Percentiles rank a stretch among this genome's conserved stretches.
Conservation (phyloP, 768 basidiomycete species). For the Trametes punicea region DNA sequence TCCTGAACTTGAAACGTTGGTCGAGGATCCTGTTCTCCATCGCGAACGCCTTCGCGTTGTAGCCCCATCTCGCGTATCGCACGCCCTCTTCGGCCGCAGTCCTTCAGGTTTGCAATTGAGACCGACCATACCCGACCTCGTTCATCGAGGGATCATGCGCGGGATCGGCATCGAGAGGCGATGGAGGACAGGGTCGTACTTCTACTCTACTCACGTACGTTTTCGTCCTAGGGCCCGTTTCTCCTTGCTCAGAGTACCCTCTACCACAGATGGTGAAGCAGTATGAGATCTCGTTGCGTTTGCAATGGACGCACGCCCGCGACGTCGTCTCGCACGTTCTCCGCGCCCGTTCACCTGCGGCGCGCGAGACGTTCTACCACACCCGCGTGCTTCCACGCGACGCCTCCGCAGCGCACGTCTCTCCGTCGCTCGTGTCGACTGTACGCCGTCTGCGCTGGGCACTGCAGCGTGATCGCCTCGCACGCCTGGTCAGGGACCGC, state of each 20-base stretch:
- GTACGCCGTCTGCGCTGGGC: conserved; percentile 72
- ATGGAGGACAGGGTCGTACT: conserved; percentile 64
- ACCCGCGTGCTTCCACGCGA: conserved; percentile 60
- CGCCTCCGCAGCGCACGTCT: conserved; percentile 54
- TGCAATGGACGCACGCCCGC: conserved; percentile 53
- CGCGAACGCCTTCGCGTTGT: conserved; percentile 56
- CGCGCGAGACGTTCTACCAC: conserved; percentile 43
- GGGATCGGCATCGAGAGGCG: conserved; percentile 63
- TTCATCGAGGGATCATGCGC: conserved; percentile 67
- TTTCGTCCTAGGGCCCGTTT: background rate
- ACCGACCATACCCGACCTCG: conserved; percentile 63
- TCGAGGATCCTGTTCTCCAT: conserved; percentile 63
- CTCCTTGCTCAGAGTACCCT: background rate
- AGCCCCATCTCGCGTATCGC: conserved; percentile 63
- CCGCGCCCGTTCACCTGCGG: conserved; percentile 39
- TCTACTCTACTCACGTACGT: conserved; percentile 59
- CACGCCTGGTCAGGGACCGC: conserved; percentile 50
- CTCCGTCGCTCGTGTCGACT: conserved; percentile 59
- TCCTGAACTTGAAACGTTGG: conserved; percentile 46
- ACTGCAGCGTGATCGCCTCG: conserved; percentile 57
- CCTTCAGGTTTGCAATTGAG: conserved; percentile 54
- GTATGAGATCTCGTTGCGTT: conserved; percentile 55
- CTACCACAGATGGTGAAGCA: conserved; percentile 55
- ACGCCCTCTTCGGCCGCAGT: conserved; percentile 59
- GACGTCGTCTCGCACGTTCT: conserved; percentile 53